These are phyloP conservation scores for Aspergillus wentii DNA, from an alignment of 495 filamentous ascomycete species.

Conservation along the genomic window DNA sequence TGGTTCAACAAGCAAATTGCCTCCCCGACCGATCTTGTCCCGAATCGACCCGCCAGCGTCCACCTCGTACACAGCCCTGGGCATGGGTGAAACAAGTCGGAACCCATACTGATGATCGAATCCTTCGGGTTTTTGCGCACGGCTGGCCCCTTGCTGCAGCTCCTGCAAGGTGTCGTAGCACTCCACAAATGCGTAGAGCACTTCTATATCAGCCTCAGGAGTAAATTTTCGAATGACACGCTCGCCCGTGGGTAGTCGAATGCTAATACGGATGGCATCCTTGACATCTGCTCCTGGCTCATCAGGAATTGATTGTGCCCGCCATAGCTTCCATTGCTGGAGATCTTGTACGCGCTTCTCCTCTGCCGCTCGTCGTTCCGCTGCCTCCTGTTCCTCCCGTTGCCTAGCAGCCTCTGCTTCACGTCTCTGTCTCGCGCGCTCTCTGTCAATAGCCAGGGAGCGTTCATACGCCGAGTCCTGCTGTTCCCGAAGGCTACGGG, in stretches of 20 bases:
- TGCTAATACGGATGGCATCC: conserved; percentile 71
- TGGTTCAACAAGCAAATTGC: conserved; percentile 81
- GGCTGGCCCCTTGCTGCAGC: conserved; percentile 18
- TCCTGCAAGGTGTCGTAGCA: conserved; percentile 67
- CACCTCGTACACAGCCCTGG: conserved; percentile 69
- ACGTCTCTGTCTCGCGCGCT: conserved; percentile 65
- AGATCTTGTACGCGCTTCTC: conserved; percentile 52
- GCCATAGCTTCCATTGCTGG: conserved; percentile 76
- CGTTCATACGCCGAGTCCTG: conserved; percentile 92
- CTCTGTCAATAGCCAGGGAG: conserved; percentile 80
- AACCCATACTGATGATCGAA: conserved; percentile 81
- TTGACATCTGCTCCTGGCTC: conserved; percentile 65
- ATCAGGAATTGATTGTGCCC: conserved; percentile 56
- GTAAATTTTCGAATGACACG: conserved; percentile 72
- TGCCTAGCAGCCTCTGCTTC: conserved; percentile 70
- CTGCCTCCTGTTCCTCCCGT: conserved; percentile 56
- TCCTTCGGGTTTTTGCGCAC: conserved; percentile 50
- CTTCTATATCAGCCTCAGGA: conserved; percentile 64
- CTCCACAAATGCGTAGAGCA: conserved; percentile 94
- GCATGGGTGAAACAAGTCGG: conserved; percentile 75
- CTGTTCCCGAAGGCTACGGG: conserved; percentile 69
- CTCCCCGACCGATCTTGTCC: conserved; percentile 73
- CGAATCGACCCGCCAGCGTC: conserved; percentile 57
- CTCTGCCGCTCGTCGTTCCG: conserved; percentile 58
- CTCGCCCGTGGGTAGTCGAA: conserved; percentile 69